Conservation (phyloP, 169 alveolate species). For the Eimeria mitis region DNA sequence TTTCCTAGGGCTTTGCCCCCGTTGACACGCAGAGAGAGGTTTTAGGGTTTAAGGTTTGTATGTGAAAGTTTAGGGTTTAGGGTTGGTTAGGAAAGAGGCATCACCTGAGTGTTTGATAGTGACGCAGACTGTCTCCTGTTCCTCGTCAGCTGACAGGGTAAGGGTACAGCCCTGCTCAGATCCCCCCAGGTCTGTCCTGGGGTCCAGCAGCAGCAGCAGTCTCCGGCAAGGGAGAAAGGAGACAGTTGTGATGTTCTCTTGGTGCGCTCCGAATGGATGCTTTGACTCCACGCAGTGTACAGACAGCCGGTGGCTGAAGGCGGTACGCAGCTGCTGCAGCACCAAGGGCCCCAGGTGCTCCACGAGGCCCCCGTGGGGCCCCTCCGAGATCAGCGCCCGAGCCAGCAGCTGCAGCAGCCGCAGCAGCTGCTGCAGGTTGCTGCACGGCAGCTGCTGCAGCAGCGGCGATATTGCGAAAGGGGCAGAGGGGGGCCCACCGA, state of each 20-base stretch:
- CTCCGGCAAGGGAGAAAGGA: conserved; percentile 78
- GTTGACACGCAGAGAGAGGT: neutral
- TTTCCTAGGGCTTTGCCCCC: too few species aligned
- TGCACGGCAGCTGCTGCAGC: conserved; percentile 67
- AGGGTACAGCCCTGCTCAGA: conserved; percentile 74
- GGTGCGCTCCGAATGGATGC: conserved; percentile 80
- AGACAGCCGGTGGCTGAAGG: conserved; percentile 68
- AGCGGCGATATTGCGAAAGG: conserved; percentile 35
- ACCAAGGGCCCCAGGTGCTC: conserved; percentile 44
- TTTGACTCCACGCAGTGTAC: conserved; percentile 71
- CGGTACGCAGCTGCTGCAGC: conserved; percentile 38
- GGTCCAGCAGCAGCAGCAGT: conserved; percentile 82
- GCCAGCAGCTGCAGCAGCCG: conserved; percentile 79
- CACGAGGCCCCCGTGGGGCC: conserved; percentile 13
- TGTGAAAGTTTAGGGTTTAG: neutral
- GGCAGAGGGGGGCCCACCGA: conserved; percentile 62
- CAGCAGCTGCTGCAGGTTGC: conserved; percentile 62
- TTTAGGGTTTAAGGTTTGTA: neutral
- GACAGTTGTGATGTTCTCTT: conserved; percentile 47
- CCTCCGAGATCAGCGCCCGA: conserved; percentile 13
- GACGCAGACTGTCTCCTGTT: conserved; percentile 1
- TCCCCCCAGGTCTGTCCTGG: conserved; percentile 82
- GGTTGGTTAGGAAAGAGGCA: neutral
- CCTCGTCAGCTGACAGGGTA: conserved; percentile 67
- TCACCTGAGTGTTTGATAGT: conserved; percentile 39